A percentile compares a stretch with the other conserved stretches of the same genome.
phyloP scores from a whole-genome alignment of 768 basidiomycete species.

The Dictyophora rubrovolvata region DNA sequence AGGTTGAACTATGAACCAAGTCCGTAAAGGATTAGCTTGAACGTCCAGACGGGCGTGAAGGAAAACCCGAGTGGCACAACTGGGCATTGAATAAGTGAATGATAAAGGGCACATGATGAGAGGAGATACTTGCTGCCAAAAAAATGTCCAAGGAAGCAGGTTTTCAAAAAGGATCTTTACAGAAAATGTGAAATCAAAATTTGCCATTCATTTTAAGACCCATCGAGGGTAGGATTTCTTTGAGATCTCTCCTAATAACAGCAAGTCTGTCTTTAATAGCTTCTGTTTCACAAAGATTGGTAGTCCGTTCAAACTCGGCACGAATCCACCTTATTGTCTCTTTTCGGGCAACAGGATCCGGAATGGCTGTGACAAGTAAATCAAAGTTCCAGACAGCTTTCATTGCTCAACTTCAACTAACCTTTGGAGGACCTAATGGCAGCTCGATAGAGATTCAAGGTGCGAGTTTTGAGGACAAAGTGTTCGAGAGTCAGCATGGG shows the following conservation, averaged over 20 bases:
- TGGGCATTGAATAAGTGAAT: background rate
- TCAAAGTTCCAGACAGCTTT: background rate
- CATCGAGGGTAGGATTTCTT: conserved; percentile 39
- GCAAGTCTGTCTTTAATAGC: conserved; percentile 54
- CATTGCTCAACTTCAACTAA: conserved; percentile 20
- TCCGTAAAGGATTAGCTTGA: background rate
- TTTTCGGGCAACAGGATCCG: conserved; percentile 44
- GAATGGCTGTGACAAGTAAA: conserved; percentile 37
- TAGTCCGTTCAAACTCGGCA: conserved; percentile 56
- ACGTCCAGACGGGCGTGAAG: background rate
- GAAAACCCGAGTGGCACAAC: background rate
- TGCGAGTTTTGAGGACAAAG: conserved; percentile 59
- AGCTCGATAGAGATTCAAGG: conserved; percentile 51
- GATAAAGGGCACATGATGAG: background rate
- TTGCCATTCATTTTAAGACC: background rate
- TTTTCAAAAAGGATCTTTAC: background rate
- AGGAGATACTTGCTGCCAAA: background rate
- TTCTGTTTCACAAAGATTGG: conserved; percentile 39
- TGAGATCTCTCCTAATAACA: conserved; percentile 48
- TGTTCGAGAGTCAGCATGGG: conserved; percentile 48
- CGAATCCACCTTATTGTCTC: conserved; percentile 71
- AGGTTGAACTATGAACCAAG: too few species aligned
- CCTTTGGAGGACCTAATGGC: conserved; percentile 63
- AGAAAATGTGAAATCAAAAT: background rate
- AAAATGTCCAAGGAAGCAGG: background rate